These are phyloP conservation scores for Corylus heterophylla DNA, from an alignment of 306 rosid genomes.

Conservation along the genomic window DNA sequence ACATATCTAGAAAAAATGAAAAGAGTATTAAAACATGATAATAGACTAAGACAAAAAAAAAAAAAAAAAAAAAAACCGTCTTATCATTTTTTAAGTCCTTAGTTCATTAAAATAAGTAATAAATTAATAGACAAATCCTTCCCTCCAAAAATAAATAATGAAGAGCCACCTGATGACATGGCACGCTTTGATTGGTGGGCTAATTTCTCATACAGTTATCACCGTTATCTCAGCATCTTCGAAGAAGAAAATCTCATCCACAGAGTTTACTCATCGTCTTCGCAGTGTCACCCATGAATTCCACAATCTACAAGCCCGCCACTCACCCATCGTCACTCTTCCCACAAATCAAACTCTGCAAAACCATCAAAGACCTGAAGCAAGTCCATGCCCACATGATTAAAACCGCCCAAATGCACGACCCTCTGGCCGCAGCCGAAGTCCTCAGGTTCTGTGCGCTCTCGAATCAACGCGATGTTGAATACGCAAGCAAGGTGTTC, in stretches of 20 bases:
- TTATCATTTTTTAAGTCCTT: too few species aligned
- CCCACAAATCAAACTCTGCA: slow-evolving; percentile 54
- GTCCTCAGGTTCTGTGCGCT: slow-evolving; percentile 49
- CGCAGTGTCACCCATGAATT: slow-evolving; percentile 32
- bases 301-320: slow-evolving; percentile 34
- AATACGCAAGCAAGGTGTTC: slow-evolving; percentile 46
- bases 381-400: slow-evolving; percentile 70
- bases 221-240: not conserved
- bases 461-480: slow-evolving; percentile 41
- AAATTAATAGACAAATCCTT: too few species aligned
- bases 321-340: slow-evolving; percentile 43
- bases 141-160: too few species aligned
- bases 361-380: slow-evolving; percentile 54
- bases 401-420: slow-evolving; percentile 60
- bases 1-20: too few species aligned
- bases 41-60: too few species aligned
- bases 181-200: too few species aligned
- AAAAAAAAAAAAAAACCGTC: too few species aligned
- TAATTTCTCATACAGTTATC: too few species aligned
- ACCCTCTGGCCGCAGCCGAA: slow-evolving; percentile 57
- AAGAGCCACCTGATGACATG: too few species aligned
- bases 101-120: too few species aligned
- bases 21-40: too few species aligned
- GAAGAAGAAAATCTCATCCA: not conserved
- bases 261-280: not conserved